Conservation (phyloP, 169 alveolate species). For the Plasmodium relictum region DNA sequence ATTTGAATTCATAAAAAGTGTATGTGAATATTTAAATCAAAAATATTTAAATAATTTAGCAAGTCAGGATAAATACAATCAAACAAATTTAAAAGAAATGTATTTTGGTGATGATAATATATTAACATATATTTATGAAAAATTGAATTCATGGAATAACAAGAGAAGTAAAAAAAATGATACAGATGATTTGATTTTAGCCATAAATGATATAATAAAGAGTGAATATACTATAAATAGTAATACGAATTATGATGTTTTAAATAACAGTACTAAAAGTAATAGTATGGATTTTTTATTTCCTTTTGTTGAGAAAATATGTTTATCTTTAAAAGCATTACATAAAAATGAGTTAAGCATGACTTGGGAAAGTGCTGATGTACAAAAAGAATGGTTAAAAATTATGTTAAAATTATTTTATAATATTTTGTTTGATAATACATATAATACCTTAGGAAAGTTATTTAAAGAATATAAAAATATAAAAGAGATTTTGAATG, state of each 20-base stretch:
- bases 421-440: conserved; percentile 39
- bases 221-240: not conserved
- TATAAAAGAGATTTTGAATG: conserved; percentile 47
- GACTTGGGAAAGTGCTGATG: conserved; percentile 11
- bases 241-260: not conserved
- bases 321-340: conserved; percentile 23
- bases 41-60: not conserved
- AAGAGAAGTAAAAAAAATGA: conserved; percentile 40
- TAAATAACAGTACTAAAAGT: not conserved
- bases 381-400: conserved; percentile 50
- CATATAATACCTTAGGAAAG: conserved; percentile 58
- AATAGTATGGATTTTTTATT: not conserved
- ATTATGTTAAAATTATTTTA: conserved; percentile 53
- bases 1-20: conserved; percentile 48
- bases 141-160: conserved; percentile 53
- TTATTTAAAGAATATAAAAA: conserved; percentile 51
- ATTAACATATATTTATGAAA: conserved; percentile 33
- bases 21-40: conserved; percentile 51
- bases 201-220: not conserved
- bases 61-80: not conserved
- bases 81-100: conserved; percentile 6
- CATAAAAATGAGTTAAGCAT: not conserved
- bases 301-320: conserved; percentile 26
- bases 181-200: not conserved
- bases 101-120: conserved; percentile 68